A percentile compares a stretch with the other conserved stretches of the same genome.
These are phyloP conservation scores for Crithidia bombi DNA, from an alignment of 208 protist genomes.

Conservation along the genomic window DNA sequence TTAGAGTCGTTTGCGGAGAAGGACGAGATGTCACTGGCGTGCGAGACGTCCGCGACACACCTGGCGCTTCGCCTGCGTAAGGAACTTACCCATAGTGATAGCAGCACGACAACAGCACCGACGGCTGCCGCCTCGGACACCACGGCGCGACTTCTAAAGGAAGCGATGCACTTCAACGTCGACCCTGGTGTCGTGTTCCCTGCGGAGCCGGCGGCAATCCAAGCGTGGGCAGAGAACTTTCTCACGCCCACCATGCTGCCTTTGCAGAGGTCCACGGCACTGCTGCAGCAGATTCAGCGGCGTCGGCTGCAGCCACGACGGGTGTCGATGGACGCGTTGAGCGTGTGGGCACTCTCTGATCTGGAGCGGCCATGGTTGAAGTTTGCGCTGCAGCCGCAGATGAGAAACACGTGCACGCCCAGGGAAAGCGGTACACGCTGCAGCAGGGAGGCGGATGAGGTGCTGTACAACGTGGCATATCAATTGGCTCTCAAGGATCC, in stretches of 20 bases:
- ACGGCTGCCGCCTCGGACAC: background rate
- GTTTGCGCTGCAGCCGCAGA: slow-evolving; percentile 10
- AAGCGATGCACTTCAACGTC: slow-evolving; percentile 48
- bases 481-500: slow-evolving; percentile 63
- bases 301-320: slow-evolving; percentile 58
- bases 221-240: slow-evolving; percentile 55
- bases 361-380: slow-evolving; percentile 66
- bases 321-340: slow-evolving; percentile 57
- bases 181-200: slow-evolving; percentile 71
- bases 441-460: background rate
- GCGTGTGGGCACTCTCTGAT: slow-evolving; percentile 61
- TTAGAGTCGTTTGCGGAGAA: slow-evolving; percentile 56
- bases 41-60: slow-evolving; percentile 70
- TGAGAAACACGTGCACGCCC: background rate
- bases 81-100: background rate
- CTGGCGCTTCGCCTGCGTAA: slow-evolving; percentile 53
- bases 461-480: slow-evolving; percentile 5
- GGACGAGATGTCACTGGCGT: slow-evolving; percentile 47
- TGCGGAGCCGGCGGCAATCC: slow-evolving; percentile 48
- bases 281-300: slow-evolving; percentile 35
- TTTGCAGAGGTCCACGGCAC: slow-evolving; percentile 25
- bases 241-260: slow-evolving; percentile 33
- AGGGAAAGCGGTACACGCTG: background rate
- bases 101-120: slow-evolving; percentile 5
- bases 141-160: slow-evolving; percentile 15